Base-by-base conservation (phyloP, 176 grass and related monocot genomes). In the Saccharum spontaneum region DNA sequence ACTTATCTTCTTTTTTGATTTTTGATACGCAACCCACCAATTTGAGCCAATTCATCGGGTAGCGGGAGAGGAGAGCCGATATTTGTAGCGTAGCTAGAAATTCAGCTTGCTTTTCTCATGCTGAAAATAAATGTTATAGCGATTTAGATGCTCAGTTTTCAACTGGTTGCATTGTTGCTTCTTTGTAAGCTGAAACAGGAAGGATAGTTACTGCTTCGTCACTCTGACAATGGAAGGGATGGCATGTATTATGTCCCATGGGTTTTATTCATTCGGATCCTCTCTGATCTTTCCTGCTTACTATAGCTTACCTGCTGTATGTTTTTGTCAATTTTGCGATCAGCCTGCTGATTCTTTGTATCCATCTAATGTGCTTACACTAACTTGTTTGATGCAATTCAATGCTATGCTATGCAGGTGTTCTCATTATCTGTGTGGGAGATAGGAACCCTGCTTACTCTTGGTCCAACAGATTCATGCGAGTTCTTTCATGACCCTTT, bases 401-500 rank as follows among this genome's bases (percentile, higher is more conserved):
- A 75, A 13, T 67, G 57, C 57, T 24, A 24, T 24, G 8, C 57
- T 24, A 62, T 62, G 54, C 80, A 94, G 97, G 87, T 95, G 45
- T 94, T 99, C 86, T 92, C 91, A 26, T 91, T 99, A 74, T 94
- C 93, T 55, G 94, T 99, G 31, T 80, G 80, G 75, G 93, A 94
- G 87, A 92, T 99, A 61, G 93, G 93, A 64, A 92, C 80, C 41
- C 79, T 96, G 78, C 89, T 95, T 80, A 84, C 87, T 79, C 93
- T 98, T 37, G 91, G 91, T 67, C 82, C 82, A 34, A 94, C 94
- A 44, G 97, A 98, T 88, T 94, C 91, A 1, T 98, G 91, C 43
- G 97, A 98, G 28, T 95, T 98, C 79, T 98, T 94, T 71, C 97
- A 98, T 82, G 97, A 98, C 44, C 93, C 97, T 40, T 95, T 94